Percentiles rank a stretch among this genome's conserved stretches.
These are phyloP conservation scores for Populus davidiana DNA, from an alignment of 345 rosid genomes.

Conservation along the genomic window DNA sequence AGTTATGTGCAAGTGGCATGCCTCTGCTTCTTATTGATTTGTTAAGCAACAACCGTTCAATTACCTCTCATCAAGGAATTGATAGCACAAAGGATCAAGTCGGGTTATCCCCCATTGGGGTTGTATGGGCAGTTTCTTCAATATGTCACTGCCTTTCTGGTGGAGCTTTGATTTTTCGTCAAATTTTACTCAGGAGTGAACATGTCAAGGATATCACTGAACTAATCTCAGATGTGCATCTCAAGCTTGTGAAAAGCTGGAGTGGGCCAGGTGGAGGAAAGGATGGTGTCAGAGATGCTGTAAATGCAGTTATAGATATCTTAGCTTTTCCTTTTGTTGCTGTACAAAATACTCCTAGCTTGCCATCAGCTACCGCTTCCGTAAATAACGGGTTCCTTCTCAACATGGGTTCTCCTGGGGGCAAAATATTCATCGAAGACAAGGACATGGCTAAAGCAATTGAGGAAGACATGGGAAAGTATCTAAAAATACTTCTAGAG, in stretches of 20 bases:
- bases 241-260: conserved; percentile 82
- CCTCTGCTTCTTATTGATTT: conserved; percentile 72
- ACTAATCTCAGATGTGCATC: conserved; percentile 71
- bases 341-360: conserved; percentile 72
- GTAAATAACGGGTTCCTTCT: conserved; percentile 92
- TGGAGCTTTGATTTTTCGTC: conserved; percentile 68
- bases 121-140: conserved; percentile 81
- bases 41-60: conserved; percentile 46
- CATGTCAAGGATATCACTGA: conserved; percentile 50
- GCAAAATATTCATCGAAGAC: conserved; percentile 74
- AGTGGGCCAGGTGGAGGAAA: conserved; percentile 90
- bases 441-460: conserved; percentile 68
- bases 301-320: conserved; percentile 71
- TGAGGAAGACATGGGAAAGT: conserved; percentile 87
- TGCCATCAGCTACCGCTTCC: conserved; percentile 79
- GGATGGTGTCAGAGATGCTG: conserved; percentile 74
- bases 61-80: conserved; percentile 38
- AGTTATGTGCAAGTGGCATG: conserved; percentile 76
- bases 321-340: conserved; percentile 93
- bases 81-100: conserved; percentile 37
- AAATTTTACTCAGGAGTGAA: conserved; percentile 64
- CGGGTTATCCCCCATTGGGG: conserved; percentile 82
- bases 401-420: conserved; percentile 79
- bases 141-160: conserved; percentile 81
- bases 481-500: conserved; percentile 77